Percentiles rank a stretch among this genome's conserved stretches.
Evolutionary conservation across 2,329 filamentous ascomycete genomes (phyloP).

Genomic region (Alternaria arborescens): DNA sequence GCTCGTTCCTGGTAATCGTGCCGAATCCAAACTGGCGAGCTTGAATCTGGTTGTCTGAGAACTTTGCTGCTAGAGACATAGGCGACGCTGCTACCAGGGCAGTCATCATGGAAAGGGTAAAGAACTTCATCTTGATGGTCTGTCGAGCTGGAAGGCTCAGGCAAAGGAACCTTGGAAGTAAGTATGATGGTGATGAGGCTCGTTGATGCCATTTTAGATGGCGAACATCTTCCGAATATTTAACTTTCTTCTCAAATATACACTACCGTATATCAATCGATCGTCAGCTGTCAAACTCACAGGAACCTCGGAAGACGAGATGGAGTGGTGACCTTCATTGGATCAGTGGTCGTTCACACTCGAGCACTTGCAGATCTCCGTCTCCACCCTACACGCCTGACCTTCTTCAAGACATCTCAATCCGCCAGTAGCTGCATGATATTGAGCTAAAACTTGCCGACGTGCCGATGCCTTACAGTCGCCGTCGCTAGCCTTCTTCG

Average conservation of each 20-base stretch:
- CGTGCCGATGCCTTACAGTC: no score
- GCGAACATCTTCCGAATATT: no score
- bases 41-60: no score
- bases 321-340: background rate
- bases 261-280: no score
- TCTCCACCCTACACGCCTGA: background rate
- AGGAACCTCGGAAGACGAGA: conserved; percentile 5
- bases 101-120: conserved; percentile 24
- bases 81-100: conserved; percentile 11
- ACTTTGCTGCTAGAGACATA: no score
- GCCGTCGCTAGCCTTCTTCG: no score
- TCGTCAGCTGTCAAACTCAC: background rate
- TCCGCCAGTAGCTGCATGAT: no score
- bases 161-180: background rate
- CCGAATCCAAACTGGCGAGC: no score
- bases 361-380: background rate
- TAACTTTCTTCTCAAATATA: no score
- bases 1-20: conserved; percentile 26
- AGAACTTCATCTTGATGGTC: conserved; percentile 32
- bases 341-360: background rate
- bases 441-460: no score
- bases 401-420: no score
- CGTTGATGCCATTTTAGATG: no score
- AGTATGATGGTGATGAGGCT: background rate
- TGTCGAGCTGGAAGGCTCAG: background rate